A percentile compares a stretch with the other conserved stretches of the same genome.
These are phyloP conservation scores for Neurospora sp. DNA, from an alignment of 495 filamentous ascomycete species.

Conservation along the genomic window DNA sequence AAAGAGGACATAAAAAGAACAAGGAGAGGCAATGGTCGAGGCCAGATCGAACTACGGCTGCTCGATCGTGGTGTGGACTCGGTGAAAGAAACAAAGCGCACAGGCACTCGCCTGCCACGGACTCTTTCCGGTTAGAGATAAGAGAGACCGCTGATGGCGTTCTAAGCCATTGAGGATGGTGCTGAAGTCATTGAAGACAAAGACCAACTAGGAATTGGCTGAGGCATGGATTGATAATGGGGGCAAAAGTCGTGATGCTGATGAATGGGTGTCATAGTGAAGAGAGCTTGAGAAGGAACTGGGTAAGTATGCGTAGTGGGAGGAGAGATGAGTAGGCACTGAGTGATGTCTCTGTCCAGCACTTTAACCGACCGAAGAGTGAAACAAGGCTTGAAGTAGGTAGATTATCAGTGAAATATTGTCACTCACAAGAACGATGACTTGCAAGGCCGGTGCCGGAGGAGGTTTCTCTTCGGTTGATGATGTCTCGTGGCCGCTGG, in stretches of 20 bases:
- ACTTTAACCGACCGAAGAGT: neutral
- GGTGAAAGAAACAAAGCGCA: neutral
- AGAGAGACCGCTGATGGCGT: neutral
- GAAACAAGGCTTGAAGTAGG: neutral
- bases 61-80: neutral
- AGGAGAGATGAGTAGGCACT: neutral
- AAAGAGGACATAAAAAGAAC: neutral
- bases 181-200: neutral
- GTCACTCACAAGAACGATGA: conserved; percentile 68
- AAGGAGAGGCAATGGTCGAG: neutral
- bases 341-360: neutral
- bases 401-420: neutral
- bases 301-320: neutral
- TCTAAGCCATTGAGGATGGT: neutral
- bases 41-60: neutral
- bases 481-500: conserved; percentile 11
- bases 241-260: neutral
- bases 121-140: neutral
- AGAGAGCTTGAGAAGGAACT: neutral
- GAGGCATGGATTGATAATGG: neutral
- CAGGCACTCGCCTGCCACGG: neutral
- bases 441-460: conserved; percentile 52
- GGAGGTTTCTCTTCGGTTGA: conserved; percentile 9
- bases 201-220: neutral
- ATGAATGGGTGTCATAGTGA: neutral